These are phyloP conservation scores for Petrea volubilis DNA, from an alignment of 257 asterid genomes.

Conservation along the genomic window DNA sequence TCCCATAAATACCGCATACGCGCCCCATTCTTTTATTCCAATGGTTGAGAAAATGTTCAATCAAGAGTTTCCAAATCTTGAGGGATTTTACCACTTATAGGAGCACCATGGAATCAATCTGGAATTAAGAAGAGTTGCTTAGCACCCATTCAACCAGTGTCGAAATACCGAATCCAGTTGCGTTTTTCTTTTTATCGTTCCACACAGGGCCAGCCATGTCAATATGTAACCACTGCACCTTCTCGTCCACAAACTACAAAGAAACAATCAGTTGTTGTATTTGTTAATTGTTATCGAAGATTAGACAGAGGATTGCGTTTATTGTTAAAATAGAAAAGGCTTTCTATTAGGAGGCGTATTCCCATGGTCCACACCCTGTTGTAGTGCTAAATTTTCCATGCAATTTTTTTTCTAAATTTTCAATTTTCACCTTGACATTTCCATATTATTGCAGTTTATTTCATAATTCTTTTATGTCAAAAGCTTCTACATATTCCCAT, in stretches of 20 bases:
- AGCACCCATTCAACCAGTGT: constrained; percentile 94
- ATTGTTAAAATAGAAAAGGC: too few species aligned
- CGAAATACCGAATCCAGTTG: constrained; percentile 85
- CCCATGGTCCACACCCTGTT: too few species aligned
- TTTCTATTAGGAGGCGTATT: too few species aligned
- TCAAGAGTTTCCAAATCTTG: not conserved
- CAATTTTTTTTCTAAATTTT: too few species aligned
- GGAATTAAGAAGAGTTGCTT: constrained; percentile 55
- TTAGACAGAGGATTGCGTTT: too few species aligned
- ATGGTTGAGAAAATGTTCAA: not conserved
- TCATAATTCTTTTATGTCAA: too few species aligned
- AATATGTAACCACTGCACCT: constrained; percentile 96
- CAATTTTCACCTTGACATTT: too few species aligned
- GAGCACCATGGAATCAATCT: too few species aligned
- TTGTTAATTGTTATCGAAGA: too few species aligned
- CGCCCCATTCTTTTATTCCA: not conserved
- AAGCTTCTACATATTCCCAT: too few species aligned
- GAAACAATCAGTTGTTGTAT: not conserved
- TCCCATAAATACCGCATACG: not conserved
- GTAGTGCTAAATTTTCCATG: too few species aligned
- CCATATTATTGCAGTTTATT: too few species aligned
- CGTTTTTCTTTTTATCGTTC: constrained; percentile 75
- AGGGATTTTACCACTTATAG: not conserved
- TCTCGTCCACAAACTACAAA: constrained; percentile 92
- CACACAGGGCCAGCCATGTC: constrained; percentile 97